Conservation (phyloP, 257 asterid genomes). For the Ophiorrhiza pumila region DNA sequence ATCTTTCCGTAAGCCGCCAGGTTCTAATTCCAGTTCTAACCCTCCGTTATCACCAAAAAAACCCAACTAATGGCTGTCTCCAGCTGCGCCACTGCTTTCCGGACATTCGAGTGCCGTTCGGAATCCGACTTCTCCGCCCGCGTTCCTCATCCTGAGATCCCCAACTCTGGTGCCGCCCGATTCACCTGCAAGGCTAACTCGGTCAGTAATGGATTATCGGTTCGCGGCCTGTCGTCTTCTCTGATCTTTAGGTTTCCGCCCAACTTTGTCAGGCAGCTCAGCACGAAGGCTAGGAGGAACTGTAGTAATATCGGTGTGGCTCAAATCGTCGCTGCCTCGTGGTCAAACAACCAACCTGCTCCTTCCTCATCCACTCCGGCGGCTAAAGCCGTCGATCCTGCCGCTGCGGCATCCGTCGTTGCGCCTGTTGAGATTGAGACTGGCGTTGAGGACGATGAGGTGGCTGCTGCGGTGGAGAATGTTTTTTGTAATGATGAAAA, state of each 20-base stretch:
- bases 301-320: slow-evolving; percentile 98
- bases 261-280: slow-evolving; percentile 91
- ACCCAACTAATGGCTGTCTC: slow-evolving; percentile 64
- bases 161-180: slow-evolving; percentile 38
- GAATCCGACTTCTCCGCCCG: slow-evolving; percentile 61
- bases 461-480: slow-evolving; percentile 33
- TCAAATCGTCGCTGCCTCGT: slow-evolving; percentile 93
- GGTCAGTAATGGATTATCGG: slow-evolving; percentile 26
- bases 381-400: slow-evolving; percentile 61
- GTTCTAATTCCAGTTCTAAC: slow-evolving; percentile 7
- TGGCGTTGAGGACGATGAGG: slow-evolving; percentile 43
- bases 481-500: slow-evolving; percentile 29
- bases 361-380: slow-evolving; percentile 38
- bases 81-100: slow-evolving; percentile 52
- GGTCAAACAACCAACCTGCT: slow-evolving; percentile 60
- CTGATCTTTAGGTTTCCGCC: slow-evolving; percentile 78
- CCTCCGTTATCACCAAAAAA: slow-evolving; percentile 13
- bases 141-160: slow-evolving; percentile 41
- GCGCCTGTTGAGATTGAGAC: slow-evolving; percentile 42
- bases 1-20: neutral
- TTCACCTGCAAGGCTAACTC: slow-evolving; percentile 32
- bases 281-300: slow-evolving; percentile 86
- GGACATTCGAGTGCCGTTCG: slow-evolving; percentile 82
- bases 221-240: slow-evolving; percentile 58
- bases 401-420: slow-evolving; percentile 31